These are phyloP conservation scores for Cardiospermum halicacabum DNA, from an alignment of 345 rosid genomes.

Conservation along the genomic window DNA sequence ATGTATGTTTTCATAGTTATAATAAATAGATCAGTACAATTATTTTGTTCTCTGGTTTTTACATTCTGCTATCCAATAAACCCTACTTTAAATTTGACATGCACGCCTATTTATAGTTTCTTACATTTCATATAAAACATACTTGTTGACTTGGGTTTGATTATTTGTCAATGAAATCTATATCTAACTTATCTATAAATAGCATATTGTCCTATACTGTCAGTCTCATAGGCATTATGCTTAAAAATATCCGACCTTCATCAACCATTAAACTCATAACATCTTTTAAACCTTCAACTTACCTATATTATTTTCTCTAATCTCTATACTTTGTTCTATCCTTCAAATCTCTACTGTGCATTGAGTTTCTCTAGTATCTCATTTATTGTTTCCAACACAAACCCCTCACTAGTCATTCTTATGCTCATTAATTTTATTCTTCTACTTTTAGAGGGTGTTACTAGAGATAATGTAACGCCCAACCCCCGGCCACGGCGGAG, in stretches of 20 bases:
- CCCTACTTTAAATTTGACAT: background rate
- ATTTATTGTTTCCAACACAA: background rate
- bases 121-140: background rate
- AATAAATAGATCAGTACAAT: no score
- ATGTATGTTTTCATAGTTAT: no score
- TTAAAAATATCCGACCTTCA: constrained; percentile 17
- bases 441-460: background rate
- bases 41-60: no score
- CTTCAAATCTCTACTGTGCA: constrained; percentile 8
- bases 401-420: constrained; percentile 11
- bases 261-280: constrained; percentile 20
- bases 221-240: constrained; percentile 38
- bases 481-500: no score
- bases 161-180: background rate
- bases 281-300: constrained; percentile 13
- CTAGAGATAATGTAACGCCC: constrained; percentile 35
- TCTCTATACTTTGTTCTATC: background rate
- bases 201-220: constrained; percentile 23
- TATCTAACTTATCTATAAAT: constrained; percentile 24
- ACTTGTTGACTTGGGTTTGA: background rate
- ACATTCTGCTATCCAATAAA: no score
- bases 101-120: background rate
- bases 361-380: no score
- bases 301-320: constrained; percentile 12
- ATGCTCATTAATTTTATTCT: constrained; percentile 5